A percentile compares a stretch with the other conserved stretches of the same genome.
phyloP scores from a whole-genome alignment of 306 rosid genomes.

The Glycine tomentella region DNA sequence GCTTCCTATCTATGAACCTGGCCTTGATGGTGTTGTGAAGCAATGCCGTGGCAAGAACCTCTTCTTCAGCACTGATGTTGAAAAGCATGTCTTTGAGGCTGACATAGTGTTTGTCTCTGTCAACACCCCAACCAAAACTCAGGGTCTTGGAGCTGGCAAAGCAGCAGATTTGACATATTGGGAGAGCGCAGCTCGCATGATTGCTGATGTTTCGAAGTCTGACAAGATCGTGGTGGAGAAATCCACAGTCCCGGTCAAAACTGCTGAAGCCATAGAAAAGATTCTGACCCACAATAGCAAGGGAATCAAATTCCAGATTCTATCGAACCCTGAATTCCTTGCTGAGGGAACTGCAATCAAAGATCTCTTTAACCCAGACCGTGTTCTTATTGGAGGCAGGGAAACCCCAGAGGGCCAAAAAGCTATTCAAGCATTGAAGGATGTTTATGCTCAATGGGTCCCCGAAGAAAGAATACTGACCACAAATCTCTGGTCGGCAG shows the following conservation, averaged over 20 bases:
- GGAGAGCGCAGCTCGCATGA: slow-evolving; percentile 99
- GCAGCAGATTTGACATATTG: slow-evolving; percentile 98
- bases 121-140: slow-evolving; percentile 96
- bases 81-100: slow-evolving; percentile 86
- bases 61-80: slow-evolving; percentile 97
- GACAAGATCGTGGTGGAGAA: slow-evolving; percentile 97
- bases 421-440: slow-evolving; percentile 78
- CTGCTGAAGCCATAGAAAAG: slow-evolving; percentile 97
- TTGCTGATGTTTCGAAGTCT: slow-evolving; percentile 96
- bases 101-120: slow-evolving; percentile 98
- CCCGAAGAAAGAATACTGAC: slow-evolving; percentile 84
- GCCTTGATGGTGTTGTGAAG: slow-evolving; percentile 91
- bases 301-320: slow-evolving; percentile 92
- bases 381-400: slow-evolving; percentile 97
- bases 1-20: slow-evolving; percentile 99
- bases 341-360: slow-evolving; percentile 98
- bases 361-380: slow-evolving; percentile 87
- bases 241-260: slow-evolving; percentile 98
- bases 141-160: slow-evolving; percentile 98
- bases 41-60: slow-evolving; percentile 96
- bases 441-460: slow-evolving; percentile 94
- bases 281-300: slow-evolving; percentile 95
- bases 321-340: slow-evolving; percentile 97
- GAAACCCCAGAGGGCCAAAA: slow-evolving; percentile 90
- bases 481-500: slow-evolving; percentile 99